phyloP scores from a whole-genome alignment of 1,284 basidiomycete species.

The Athelia sp. region DNA sequence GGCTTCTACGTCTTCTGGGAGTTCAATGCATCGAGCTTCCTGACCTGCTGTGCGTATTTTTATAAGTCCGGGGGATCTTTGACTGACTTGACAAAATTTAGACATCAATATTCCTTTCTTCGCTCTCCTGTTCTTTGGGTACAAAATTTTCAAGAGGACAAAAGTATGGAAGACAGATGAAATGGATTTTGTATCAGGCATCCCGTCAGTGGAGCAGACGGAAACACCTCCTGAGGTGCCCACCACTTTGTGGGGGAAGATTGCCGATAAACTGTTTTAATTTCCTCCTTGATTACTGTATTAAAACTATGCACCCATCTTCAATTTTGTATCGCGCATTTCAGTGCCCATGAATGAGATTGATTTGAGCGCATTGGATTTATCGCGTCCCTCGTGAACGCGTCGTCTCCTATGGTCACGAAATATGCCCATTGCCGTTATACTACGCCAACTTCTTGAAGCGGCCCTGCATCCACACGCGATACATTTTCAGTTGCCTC shows the following conservation, averaged over 20 bases:
- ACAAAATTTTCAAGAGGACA: constrained; percentile 54
- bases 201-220: constrained; percentile 56
- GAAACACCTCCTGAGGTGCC: constrained; percentile 28
- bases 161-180: constrained; percentile 48
- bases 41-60: constrained; percentile 36
- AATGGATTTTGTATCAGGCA: constrained; percentile 65
- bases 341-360: too few species aligned
- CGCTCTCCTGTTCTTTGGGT: constrained; percentile 50
- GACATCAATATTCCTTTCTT: constrained; percentile 54
- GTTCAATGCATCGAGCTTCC: constrained; percentile 56
- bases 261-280: too few species aligned
- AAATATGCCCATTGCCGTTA: too few species aligned
- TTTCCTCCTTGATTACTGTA: too few species aligned
- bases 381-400: too few species aligned
- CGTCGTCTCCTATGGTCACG: too few species aligned
- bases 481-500: constrained; percentile 90
- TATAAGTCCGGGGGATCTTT: background rate
- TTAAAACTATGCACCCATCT: too few species aligned
- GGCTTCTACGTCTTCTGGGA: constrained; percentile 61
- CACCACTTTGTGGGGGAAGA: too few species aligned
- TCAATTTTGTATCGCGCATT: too few species aligned
- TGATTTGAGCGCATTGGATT: too few species aligned
- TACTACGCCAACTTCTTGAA: constrained; percentile 53
- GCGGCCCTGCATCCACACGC: constrained; percentile 92
- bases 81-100: background rate